Base-by-base conservation (phyloP, 176 grass and related monocot species). In the Aegilops speltoides region DNA sequence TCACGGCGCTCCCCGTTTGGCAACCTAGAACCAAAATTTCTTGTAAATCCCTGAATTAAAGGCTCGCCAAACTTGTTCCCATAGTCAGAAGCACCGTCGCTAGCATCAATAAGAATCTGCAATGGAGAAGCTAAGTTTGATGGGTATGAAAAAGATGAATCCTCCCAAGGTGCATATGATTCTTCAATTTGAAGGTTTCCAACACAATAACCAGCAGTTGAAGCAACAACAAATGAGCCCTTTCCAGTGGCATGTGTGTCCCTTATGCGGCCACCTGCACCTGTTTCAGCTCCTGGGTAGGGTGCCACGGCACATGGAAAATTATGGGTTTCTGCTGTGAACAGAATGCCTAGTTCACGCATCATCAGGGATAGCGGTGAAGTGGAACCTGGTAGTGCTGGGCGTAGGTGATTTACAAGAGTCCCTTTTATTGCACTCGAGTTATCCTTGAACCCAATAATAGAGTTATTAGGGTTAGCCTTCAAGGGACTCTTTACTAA, bases 41-140 rank as follows among this genome's bases (percentile, higher is more conserved):
- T 92, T 31, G 86, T 98, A 59, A 75, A 98, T 40, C 96, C 96
- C 74, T 94, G 93, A 91, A 98, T 98, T 81, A 95, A n/a, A 69
- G 96, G 93, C 63, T 95, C 96, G 8, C 96, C 96, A 79, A 98
- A 98, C 76, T 98, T 98, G 80, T 98, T 98, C 22, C 96, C 96
- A 65, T 98, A 98, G 78, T 98, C 96, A 81, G 93, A 95, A 26
- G 93, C 93, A 57, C 91, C 96, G 3, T 98, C 89, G 75, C 93
- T 98, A 41, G 96, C 86, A 88, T 91, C 88, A 86, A 98, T 36
- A 50, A 93, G 89, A 91, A 98, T 95, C 82, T 95, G 91, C 56
- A 98, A 74, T 11, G 93, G 93, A 73, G 96, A 63, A 29, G 96
- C 96, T n/a, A 98, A 83, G 37, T 95, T 95, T 37, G 73, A 69